Base-by-base conservation (phyloP, 2,329 filamentous ascomycete genomes). In the Monosporascus sp. region DNA sequence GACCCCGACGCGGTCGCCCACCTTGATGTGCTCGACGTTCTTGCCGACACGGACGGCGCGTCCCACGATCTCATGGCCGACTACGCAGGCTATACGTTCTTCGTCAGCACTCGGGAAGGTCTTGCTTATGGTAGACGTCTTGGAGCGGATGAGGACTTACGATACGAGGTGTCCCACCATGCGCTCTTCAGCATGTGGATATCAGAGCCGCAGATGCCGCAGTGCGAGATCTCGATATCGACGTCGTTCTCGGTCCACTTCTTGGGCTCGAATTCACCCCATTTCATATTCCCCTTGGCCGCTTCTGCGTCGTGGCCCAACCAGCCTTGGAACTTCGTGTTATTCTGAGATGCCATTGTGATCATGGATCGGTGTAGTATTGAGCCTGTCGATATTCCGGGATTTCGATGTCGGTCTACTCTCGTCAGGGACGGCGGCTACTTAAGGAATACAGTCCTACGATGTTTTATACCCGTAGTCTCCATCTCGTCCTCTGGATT, bases 31-130 rank as follows among this genome's bases (percentile, higher is more conserved):
- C 45, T 63, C 64, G 26, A 87, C 83, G 34, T 84, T 77, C 64
- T 87, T 83, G 45, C 86, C 85, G 34, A 86, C 62, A 50, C 79
- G 75, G 68, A 88, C 75, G 46, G 73, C 65, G 51, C 71, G 77
- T 45, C 84, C 84, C 57, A 87, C 77, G 45, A 87, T 86, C 62
- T 87, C 84, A 66, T 87, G 84, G 51, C 84, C 84, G 26, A 84
- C 80, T 43, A 80, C 80, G 62, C 76, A 77, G 22, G 76, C 75
- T 69, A 55, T 56, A 7, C 45, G 52, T 24, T 22, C 20, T 34
- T 7, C 44, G 52, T 67, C 9, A 66, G 46, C 48, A 38, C 31
- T 5, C 11, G 9, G 9, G 5, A 34, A 34, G 31, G 9, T 34
- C 31, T 34, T 4, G 11, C 9, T 11, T 34, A 34, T 14, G 9